Evolutionary conservation across 2,329 filamentous ascomycete species (phyloP).

Genomic region (Cercospora sp.): DNA sequence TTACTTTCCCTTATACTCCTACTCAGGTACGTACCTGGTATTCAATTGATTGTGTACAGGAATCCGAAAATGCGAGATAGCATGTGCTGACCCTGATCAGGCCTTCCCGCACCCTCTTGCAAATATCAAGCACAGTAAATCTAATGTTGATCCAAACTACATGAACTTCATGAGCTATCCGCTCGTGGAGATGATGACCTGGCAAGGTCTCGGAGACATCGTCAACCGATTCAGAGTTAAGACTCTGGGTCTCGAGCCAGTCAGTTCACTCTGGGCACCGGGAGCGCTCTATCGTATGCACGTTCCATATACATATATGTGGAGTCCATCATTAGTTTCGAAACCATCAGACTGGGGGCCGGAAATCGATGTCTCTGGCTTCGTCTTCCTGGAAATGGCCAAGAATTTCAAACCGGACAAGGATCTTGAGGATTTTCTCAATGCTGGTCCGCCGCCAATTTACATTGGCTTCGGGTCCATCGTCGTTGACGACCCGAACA

Average conservation of each 20-base stretch:
- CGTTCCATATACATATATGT: constrained; percentile 72
- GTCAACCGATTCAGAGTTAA: constrained; percentile 72
- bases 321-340: constrained; percentile 36
- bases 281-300: constrained; percentile 70
- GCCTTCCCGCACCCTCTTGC: constrained; percentile 76
- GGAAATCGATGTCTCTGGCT: constrained; percentile 40
- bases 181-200: constrained; percentile 73
- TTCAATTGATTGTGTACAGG: not conserved
- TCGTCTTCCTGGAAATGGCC: constrained; percentile 41
- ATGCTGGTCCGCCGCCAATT: constrained; percentile 59
- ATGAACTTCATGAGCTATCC: constrained; percentile 81
- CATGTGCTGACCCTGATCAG: constrained; percentile 38
- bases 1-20: constrained; percentile 70
- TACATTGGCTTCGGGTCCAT: constrained; percentile 79
- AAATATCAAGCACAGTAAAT: constrained; percentile 63
- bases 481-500: constrained; percentile 69
- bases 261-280: constrained; percentile 75
- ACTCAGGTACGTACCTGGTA: constrained; percentile 44
- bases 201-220: constrained; percentile 67
- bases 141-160: constrained; percentile 70
- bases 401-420: constrained; percentile 38
- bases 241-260: constrained; percentile 69
- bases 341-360: constrained; percentile 50
- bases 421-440: constrained; percentile 52
- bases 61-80: not conserved